These are phyloP conservation scores for Podospora anserina DNA, from an alignment of 495 filamentous ascomycete genomes.

Conservation along the genomic window DNA sequence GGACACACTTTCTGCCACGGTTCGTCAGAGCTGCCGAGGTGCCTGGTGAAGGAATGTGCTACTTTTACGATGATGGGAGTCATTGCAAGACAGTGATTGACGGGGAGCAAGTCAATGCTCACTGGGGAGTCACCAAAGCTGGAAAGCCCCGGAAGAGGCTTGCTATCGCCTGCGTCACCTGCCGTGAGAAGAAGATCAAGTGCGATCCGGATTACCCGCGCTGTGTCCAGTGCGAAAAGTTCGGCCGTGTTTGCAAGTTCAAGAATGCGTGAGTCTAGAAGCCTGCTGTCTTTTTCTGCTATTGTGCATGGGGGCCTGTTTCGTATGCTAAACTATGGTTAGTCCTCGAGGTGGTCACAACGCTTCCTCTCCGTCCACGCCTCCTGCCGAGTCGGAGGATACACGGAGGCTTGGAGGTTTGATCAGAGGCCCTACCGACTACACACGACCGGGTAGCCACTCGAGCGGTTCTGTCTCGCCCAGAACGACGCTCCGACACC, in stretches of 20 bases:
- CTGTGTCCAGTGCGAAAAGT: conserved; percentile 89
- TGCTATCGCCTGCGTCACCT: conserved; percentile 85
- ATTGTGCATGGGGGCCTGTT: background rate
- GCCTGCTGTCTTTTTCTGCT: background rate
- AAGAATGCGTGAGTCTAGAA: conserved; percentile 72
- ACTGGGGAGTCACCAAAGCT: conserved; percentile 91
- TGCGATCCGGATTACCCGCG: conserved; percentile 83
- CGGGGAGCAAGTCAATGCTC: conserved; percentile 80
- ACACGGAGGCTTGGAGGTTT: conserved; percentile 33
- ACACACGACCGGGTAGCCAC: conserved; percentile 38
- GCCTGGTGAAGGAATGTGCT: conserved; percentile 76
- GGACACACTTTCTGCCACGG: conserved; percentile 57
- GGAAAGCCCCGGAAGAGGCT: conserved; percentile 86
- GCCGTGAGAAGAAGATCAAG: conserved; percentile 95
- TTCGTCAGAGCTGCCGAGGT: conserved; percentile 59
- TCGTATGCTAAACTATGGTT: background rate
- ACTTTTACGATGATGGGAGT: conserved; percentile 82
- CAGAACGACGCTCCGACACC: conserved; percentile 31
- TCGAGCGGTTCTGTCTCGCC: conserved; percentile 46
- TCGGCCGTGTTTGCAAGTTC: conserved; percentile 77
- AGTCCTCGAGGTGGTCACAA: conserved; percentile 55
- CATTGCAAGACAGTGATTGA: conserved; percentile 81
- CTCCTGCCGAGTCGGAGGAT: conserved; percentile 47
- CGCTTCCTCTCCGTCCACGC: conserved; percentile 21
- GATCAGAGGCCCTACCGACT: conserved; percentile 29